A percentile compares a stretch with the other conserved stretches of the same genome.
Conservation (phyloP, 306 rosid species). For the Argentina anserina region DNA sequence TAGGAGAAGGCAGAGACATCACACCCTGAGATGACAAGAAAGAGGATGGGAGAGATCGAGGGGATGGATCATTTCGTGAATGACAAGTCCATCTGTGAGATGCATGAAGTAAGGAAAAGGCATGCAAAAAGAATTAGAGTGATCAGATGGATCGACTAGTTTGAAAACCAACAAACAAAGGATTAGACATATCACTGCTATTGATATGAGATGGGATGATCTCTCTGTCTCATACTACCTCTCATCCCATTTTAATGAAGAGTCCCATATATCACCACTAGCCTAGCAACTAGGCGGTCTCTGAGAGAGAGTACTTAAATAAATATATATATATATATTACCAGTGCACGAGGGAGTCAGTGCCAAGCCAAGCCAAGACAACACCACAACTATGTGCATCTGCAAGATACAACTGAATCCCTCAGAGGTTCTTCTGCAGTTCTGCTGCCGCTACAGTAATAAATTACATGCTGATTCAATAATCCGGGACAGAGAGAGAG, state of each 20-base stretch:
- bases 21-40: too few species aligned
- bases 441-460: not conserved
- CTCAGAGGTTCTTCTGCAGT: not conserved
- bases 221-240: not conserved
- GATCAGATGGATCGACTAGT: not conserved
- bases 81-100: not conserved
- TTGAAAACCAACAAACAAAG: not conserved
- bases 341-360: not conserved
- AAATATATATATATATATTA: not conserved
- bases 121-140: not conserved
- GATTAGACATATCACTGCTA: not conserved
- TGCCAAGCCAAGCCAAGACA: not conserved
- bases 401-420: not conserved
- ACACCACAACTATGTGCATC: not conserved
- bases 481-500: not conserved
- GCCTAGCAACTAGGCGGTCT: not conserved
- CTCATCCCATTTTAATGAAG: not conserved
- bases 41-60: too few species aligned
- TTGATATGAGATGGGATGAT: not conserved
- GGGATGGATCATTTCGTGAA: not conserved
- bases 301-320: not conserved
- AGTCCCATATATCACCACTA: not conserved
- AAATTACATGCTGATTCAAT: not conserved
- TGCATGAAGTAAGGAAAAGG: not conserved
- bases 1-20: not conserved